Base-by-base conservation (phyloP, 345 rosid species). In the Gossypium thurberi region DNA sequence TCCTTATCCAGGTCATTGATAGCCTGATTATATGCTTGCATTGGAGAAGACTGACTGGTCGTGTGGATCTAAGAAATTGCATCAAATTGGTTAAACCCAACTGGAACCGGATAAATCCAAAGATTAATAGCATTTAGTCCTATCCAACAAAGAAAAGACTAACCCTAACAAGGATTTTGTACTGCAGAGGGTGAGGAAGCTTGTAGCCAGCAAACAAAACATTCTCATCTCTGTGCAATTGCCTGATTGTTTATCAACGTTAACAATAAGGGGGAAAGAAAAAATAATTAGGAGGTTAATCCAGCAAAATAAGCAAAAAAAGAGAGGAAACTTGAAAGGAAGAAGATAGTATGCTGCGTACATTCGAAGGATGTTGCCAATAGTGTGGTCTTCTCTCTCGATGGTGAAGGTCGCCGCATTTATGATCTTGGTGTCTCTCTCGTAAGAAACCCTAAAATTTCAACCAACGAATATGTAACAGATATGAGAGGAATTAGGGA, bases 11-110 rank as follows among this genome's bases (percentile, higher is more conserved):
- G 80, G 75, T 94, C 97, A 79, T 89, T 94, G 75, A 94, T 89
- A 25, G 98, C 95, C 79, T 92, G 98, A 76, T 94, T 94, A 82
- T 92, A 90, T 0, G 96, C 97, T 83, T 94, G 98, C 95, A 94
- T 94, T 2, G 98, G 98, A 40, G 98, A 94, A 61, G 98, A 94
- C 84, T 94, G 97, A 79, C 97, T 90, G 5, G 97, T 83, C 0
- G 97, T 90, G 76, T 94, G 98, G 71, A 94, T 88, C 95, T 94
- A 76, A 78, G 87, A 60, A 82, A 55, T 11, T 12, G 12, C 66
- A 67, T 5, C 14, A 7, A 63, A 57, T 47, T 21, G 6, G 47
- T 47, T 56, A 61, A 60, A 60, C 3, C 60, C 26, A 12, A 10
- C 2, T 9, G 20, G 23, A 55, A 56, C 40, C 40, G 0, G 57